Conservation (phyloP, 768 basidiomycete genomes). For the Lactarius tabidus region DNA sequence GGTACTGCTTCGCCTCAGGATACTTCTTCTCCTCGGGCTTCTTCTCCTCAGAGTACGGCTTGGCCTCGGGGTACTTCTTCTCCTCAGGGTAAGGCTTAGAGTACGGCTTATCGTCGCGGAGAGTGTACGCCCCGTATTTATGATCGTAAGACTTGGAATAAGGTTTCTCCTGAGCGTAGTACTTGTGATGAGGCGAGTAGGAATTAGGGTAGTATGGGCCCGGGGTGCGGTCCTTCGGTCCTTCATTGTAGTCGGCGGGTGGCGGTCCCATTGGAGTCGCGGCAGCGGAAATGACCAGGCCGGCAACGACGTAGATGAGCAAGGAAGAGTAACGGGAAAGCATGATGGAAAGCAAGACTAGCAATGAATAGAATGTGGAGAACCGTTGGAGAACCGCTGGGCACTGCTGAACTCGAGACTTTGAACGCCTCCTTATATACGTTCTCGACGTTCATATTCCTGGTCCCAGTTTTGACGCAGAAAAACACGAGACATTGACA, state of each 20-base stretch:
- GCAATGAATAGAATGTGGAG: conserved; percentile 8
- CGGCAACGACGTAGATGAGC: conserved; percentile 15
- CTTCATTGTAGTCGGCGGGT: conserved; percentile 1
- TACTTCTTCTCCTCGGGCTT: neutral
- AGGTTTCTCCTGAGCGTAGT: neutral
- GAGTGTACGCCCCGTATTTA: neutral
- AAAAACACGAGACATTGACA: neutral
- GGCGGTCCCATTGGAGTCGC: conserved; percentile 11
- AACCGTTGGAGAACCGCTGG: conserved; percentile 20
- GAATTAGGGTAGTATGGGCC: conserved; percentile 1
- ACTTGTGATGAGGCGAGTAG: neutral
- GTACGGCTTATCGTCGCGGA: neutral
- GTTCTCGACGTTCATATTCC: conserved; percentile 3
- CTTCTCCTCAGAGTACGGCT: neutral
- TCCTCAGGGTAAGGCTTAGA: neutral
- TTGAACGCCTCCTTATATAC: conserved; percentile 8
- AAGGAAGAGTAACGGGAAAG: conserved; percentile 20
- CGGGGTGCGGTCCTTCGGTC: conserved; percentile 3
- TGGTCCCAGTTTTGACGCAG: neutral
- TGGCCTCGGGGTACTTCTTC: neutral
- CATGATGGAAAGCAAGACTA: conserved; percentile 18
- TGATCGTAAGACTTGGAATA: neutral
- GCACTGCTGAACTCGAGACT: conserved; percentile 12
- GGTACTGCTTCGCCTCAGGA: too few species aligned
- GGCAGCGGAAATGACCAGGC: conserved; percentile 14